phyloP scores from a whole-genome alignment of 768 basidiomycete genomes.

The Sistotremastrum suecicum region DNA sequence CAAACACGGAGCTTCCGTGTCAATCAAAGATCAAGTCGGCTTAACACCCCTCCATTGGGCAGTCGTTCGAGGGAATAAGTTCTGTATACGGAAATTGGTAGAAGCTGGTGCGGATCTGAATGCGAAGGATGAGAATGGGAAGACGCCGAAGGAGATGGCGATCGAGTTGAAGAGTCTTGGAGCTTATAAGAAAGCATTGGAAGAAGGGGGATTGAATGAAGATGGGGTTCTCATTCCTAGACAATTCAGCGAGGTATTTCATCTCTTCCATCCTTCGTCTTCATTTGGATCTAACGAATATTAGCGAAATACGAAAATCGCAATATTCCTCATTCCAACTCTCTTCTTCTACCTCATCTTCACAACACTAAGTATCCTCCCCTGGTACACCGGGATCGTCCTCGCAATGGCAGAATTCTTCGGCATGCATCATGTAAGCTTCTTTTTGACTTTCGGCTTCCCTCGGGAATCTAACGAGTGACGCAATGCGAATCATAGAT shows the following conservation, averaged over 20 bases:
- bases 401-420: constrained; percentile 81
- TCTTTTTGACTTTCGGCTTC: not conserved
- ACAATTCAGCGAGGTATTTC: constrained; percentile 56
- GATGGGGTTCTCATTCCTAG: constrained; percentile 52
- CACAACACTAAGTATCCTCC: constrained; percentile 65
- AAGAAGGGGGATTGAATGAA: constrained; percentile 75
- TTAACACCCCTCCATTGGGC: constrained; percentile 94
- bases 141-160: constrained; percentile 92
- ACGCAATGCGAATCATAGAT: constrained; percentile 29
- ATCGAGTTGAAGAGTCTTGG: constrained; percentile 81
- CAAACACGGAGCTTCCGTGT: constrained; percentile 71
- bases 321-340: constrained; percentile 65
- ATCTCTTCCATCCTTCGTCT: constrained; percentile 1
- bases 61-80: constrained; percentile 85
- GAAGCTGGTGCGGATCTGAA: constrained; percentile 76
- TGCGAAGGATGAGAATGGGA: constrained; percentile 68
- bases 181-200: constrained; percentile 79
- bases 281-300: constrained; percentile 1
- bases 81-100: constrained; percentile 71
- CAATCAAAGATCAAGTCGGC: constrained; percentile 64
- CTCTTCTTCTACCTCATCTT: constrained; percentile 76
- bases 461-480: constrained; percentile 1
- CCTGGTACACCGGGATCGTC: constrained; percentile 81
- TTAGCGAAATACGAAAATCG: constrained; percentile 70
- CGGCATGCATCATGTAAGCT: constrained; percentile 81